Evolutionary conservation across 225 moss, liverwort and hornwort species (phyloP).

Genomic region (Asterella californica): DNA sequence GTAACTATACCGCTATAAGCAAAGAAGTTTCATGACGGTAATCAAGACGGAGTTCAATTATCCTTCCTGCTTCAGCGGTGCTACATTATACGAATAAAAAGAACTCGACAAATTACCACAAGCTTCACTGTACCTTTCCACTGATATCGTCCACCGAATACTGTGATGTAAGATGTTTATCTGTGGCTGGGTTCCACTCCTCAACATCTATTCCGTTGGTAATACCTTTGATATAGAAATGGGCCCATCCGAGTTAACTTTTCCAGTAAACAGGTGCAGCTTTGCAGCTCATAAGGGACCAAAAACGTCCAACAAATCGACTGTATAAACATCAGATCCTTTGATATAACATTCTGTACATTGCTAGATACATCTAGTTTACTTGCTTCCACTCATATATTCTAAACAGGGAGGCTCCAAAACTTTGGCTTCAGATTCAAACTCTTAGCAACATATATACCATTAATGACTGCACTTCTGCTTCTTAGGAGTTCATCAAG

Average conservation of each 20-base stretch:
- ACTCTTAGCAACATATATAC: constrained; percentile 22
- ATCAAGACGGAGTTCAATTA: background rate
- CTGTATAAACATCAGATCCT: background rate
- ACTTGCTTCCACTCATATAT: background rate
- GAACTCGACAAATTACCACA: background rate
- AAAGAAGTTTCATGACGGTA: background rate
- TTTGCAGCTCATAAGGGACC: no score
- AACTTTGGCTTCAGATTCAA: background rate
- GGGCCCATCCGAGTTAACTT: background rate
- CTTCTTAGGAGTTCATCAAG: constrained; percentile 78
- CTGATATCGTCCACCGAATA: constrained; percentile 50
- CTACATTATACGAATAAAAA: background rate
- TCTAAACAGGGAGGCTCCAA: background rate
- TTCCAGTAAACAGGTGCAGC: background rate
- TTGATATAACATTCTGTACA: background rate
- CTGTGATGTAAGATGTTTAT: constrained; percentile 49
- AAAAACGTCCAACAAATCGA: no score
- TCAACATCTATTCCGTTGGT: constrained; percentile 92
- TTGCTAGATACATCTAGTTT: background rate
- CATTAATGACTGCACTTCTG: constrained; percentile 81
- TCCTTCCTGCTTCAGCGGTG: background rate
- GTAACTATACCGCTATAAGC: background rate
- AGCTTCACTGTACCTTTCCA: constrained; percentile 51
- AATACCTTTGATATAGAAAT: constrained; percentile 43
- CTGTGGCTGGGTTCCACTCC: constrained; percentile 83